Conservation (phyloP, 768 basidiomycete genomes). For the Steccherinum ochraceum region DNA sequence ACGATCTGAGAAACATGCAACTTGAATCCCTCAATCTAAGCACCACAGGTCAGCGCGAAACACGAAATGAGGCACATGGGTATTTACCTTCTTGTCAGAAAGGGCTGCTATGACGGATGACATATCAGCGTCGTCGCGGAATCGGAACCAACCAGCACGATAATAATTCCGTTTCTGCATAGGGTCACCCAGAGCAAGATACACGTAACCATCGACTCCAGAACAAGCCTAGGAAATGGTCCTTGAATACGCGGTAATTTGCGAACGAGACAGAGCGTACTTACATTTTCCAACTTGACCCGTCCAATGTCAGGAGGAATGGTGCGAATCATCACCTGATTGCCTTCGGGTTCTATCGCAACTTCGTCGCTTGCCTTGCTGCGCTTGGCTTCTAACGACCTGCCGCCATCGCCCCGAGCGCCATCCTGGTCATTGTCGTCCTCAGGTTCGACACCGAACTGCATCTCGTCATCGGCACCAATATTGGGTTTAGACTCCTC, state of each 20-base stretch:
- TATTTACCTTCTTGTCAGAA: conserved; percentile 75
- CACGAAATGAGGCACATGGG: not conserved
- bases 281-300: conserved; percentile 82
- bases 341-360: conserved; percentile 62
- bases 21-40: conserved; percentile 90
- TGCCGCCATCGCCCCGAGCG: conserved; percentile 24
- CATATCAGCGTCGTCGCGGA: conserved; percentile 83
- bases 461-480: conserved; percentile 64
- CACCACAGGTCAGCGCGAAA: conserved; percentile 1
- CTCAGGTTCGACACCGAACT: conserved; percentile 64
- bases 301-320: conserved; percentile 92
- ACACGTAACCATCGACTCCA: conserved; percentile 74
- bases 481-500: conserved; percentile 34
- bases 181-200: conserved; percentile 89
- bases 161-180: conserved; percentile 90
- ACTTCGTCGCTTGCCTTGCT: conserved; percentile 61
- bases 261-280: conserved; percentile 17
- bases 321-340: conserved; percentile 91
- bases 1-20: conserved; percentile 81
- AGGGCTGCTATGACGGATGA: conserved; percentile 60
- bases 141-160: conserved; percentile 91
- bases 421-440: conserved; percentile 64
- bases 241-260: conserved; percentile 4
- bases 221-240: conserved; percentile 55
- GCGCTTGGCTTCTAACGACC: conserved; percentile 56